Conservation (phyloP, 2,329 filamentous ascomycete genomes). For the Ceratocystis papillata region DNA sequence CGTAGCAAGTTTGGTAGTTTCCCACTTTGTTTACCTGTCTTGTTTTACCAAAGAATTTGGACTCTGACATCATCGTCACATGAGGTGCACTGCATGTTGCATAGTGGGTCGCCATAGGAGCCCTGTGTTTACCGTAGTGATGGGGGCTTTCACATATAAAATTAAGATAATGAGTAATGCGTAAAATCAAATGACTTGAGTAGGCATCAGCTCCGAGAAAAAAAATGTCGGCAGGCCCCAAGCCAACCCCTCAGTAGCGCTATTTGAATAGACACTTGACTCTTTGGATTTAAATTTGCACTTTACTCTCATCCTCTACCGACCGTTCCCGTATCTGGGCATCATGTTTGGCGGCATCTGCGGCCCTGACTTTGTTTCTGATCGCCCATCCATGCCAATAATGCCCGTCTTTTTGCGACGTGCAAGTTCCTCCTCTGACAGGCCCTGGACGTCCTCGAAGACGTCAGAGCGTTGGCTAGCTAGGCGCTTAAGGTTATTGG, state of each 20-base stretch:
- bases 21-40: neutral
- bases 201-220: neutral
- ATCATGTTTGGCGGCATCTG: conserved; percentile 21
- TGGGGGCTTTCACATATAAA: too few relatives aligned
- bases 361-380: conserved; percentile 17
- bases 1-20: neutral
- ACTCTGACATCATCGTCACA: conserved; percentile 3
- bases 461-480: conserved; percentile 80
- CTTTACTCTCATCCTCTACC: neutral
- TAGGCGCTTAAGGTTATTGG: conserved; percentile 89
- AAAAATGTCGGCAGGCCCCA: neutral
- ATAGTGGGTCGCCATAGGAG: too few relatives aligned
- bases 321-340: conserved; percentile 4
- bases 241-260: neutral
- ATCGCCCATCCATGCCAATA: conserved; percentile 18
- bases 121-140: too few relatives aligned
- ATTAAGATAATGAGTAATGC: neutral
- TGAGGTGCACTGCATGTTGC: too few relatives aligned
- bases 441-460: conserved; percentile 63
- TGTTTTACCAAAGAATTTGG: neutral
- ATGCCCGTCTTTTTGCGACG: conserved; percentile 64
- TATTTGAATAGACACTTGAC: neutral
- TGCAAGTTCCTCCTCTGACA: conserved; percentile 62
- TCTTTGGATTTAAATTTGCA: too few relatives aligned
- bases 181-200: neutral